Percentiles rank a stretch among this genome's conserved stretches.
These are phyloP conservation scores for Pseudofabraea citricarpa DNA, from an alignment of 2,329 filamentous ascomycete genomes.

Conservation along the genomic window DNA sequence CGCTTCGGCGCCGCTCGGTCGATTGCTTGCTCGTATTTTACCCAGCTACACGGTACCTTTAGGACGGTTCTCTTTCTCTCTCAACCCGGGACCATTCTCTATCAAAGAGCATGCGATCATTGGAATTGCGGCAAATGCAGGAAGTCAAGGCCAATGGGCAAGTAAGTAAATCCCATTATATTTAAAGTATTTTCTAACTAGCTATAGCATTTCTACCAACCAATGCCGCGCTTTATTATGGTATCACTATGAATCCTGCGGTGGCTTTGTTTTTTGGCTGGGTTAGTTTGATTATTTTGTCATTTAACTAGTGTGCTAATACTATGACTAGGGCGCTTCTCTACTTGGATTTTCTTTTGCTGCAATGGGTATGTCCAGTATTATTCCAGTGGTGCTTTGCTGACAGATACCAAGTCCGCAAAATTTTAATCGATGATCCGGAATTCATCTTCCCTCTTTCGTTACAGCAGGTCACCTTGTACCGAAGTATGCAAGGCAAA, in stretches of 20 bases:
- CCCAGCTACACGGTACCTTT: neutral
- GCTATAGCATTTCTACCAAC: neutral
- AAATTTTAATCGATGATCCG: neutral
- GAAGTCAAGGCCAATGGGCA: slow-evolving; percentile 1
- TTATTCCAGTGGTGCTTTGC: neutral
- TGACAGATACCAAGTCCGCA: slow-evolving; percentile 1
- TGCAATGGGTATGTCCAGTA: neutral
- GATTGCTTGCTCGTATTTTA: neutral
- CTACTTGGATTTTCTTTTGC: neutral
- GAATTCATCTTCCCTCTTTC: slow-evolving; percentile 2
- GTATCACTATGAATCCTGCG: neutral
- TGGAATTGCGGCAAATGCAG: slow-evolving; percentile 47
- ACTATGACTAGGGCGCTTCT: neutral
- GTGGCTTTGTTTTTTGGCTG: neutral
- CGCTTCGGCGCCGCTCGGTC: neutral
- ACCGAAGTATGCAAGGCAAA: neutral
- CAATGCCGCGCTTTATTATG: neutral
- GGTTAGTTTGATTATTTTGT: neutral
- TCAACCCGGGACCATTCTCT: slow-evolving; percentile 61
- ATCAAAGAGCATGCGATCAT: slow-evolving; percentile 64
- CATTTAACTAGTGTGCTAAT: neutral
- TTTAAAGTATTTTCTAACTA: neutral
- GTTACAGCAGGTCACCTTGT: slow-evolving; percentile 1
- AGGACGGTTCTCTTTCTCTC: neutral
- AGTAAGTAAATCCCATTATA: neutral